Evolutionary conservation across 2,329 filamentous ascomycete species (phyloP).

Genomic region (Elsinoe fawcettii): DNA sequence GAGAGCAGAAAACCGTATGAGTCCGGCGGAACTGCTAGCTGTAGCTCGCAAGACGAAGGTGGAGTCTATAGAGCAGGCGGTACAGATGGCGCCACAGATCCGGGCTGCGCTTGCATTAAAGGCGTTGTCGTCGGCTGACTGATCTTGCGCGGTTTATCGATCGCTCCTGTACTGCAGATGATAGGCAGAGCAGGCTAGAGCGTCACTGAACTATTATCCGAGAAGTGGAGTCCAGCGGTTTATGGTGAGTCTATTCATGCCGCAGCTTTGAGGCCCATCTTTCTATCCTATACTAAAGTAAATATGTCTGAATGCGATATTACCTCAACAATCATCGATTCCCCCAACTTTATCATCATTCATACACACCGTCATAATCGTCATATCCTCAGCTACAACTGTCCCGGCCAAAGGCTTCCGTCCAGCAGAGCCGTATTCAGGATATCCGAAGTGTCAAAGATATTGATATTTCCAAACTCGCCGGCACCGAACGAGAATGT

Average conservation of each 20-base stretch:
- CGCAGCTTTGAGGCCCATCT: too few relatives aligned
- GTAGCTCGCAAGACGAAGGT: not conserved
- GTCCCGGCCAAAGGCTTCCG: conserved; percentile 13
- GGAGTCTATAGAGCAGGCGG: not conserved
- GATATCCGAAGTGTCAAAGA: conserved; percentile 15
- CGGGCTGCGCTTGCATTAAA: not conserved
- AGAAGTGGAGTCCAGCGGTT: too few relatives aligned
- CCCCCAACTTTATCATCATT: too few relatives aligned
- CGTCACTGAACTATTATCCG: too few relatives aligned
- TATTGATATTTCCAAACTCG: conserved; percentile 8
- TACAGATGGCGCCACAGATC: not conserved
- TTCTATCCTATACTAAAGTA: too few relatives aligned
- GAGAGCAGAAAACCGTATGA: not conserved
- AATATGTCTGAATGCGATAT: too few relatives aligned
- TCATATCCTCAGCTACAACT: not conserved
- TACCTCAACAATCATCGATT: too few relatives aligned
- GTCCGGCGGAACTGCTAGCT: not conserved
- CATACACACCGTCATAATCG: too few relatives aligned
- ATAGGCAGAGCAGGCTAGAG: too few relatives aligned
- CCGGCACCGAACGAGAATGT: not conserved
- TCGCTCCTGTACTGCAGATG: too few relatives aligned
- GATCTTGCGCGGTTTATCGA: too few relatives aligned
- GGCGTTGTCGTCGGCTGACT: not conserved
- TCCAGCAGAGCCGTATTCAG: conserved; percentile 12
- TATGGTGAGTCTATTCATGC: too few relatives aligned